A percentile compares a stretch with the other conserved stretches of the same genome.
These are phyloP conservation scores for Xylaria castorea DNA, from an alignment of 495 filamentous ascomycete genomes.

Conservation along the genomic window DNA sequence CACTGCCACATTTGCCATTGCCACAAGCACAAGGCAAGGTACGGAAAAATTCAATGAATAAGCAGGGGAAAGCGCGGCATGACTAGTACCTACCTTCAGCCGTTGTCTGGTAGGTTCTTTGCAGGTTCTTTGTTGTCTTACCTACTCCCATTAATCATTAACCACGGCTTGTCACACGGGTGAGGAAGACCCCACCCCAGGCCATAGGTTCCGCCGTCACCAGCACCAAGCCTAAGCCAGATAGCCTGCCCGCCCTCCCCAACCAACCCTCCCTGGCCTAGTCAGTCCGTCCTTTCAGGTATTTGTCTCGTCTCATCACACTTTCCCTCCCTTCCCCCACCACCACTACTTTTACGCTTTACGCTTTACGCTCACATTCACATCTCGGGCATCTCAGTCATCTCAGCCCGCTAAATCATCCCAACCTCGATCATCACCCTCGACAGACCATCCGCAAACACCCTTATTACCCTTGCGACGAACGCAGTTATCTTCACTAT, in stretches of 20 bases:
- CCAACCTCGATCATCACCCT: conserved; percentile 23
- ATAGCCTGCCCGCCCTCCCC: conserved; percentile 6
- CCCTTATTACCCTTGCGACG: not conserved
- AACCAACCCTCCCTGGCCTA: conserved; percentile 11
- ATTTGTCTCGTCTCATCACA: conserved; percentile 30
- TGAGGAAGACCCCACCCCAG: not conserved
- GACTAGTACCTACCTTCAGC: not conserved
- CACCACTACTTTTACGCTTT: conserved; percentile 26
- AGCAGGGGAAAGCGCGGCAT: conserved; percentile 8
- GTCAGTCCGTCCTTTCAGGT: conserved; percentile 25
- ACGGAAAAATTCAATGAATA: not conserved
- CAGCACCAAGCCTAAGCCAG: not conserved
- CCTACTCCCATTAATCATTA: not conserved
- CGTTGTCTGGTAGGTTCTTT: conserved; percentile 20
- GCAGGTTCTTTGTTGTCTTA: not conserved
- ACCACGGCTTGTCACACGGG: not conserved
- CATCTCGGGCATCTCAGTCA: not conserved
- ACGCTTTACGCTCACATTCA: conserved; percentile 17
- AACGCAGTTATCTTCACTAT: not conserved
- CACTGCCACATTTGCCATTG: conserved; percentile 4
- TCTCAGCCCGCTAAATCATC: conserved; percentile 14
- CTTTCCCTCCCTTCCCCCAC: conserved; percentile 26
- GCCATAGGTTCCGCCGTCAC: not conserved
- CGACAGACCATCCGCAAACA: not conserved
- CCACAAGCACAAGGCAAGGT: not conserved